Percentiles rank a stretch among this genome's conserved stretches.
Conservation (phyloP, 1,284 basidiomycete species). For the Ceratobasidium sp. region DNA sequence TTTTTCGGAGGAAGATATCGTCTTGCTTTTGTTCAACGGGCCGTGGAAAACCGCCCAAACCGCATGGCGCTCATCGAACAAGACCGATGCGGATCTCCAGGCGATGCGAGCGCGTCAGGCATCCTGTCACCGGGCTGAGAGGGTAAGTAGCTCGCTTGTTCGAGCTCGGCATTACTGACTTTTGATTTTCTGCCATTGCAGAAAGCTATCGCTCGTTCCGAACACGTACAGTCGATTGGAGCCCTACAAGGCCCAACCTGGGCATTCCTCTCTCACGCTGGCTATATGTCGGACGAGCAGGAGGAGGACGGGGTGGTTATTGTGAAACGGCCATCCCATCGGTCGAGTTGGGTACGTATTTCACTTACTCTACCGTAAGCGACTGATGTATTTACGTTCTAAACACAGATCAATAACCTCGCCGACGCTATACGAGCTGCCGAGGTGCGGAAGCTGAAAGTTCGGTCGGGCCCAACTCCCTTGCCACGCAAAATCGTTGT, state of each 20-base stretch:
- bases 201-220: not conserved
- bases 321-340: not conserved
- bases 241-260: slow-evolving; percentile 3
- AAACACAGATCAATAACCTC: slow-evolving; percentile 2
- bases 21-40: not conserved
- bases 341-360: slow-evolving; percentile 12
- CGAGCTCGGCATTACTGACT: not conserved
- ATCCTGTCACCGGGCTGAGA: not conserved
- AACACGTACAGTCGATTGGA: not conserved
- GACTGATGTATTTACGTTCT: not conserved
- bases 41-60: slow-evolving; percentile 2
- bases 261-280: not conserved
- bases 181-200: not conserved
- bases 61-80: not conserved
- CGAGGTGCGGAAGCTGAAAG: not conserved
- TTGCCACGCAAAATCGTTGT: not conserved
- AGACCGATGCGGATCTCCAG: not conserved
- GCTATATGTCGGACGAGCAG: slow-evolving; percentile 23
- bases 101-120: not conserved
- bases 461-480: not conserved
- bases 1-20: not conserved
- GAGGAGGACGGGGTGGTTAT: not conserved
- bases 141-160: not conserved
- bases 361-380: not conserved
- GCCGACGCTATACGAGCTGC: not conserved